Evolutionary conservation across 257 asterid genomes (phyloP), one percentile per base, ranked within the genome.

Genomic region (Cordia subcordata): DNA sequence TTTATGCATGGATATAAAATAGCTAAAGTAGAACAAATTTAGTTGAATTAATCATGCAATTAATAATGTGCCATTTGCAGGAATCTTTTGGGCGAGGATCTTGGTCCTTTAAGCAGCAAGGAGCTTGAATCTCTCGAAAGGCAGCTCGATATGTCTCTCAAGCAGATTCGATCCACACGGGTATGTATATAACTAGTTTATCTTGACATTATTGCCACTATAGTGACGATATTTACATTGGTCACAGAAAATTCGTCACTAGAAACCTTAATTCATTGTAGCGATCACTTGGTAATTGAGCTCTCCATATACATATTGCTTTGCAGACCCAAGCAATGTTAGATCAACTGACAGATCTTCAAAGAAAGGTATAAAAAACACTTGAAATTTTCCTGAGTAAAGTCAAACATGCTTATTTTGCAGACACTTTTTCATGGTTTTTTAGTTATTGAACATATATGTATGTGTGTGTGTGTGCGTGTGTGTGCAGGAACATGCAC

Each of bases 51-150:
- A n/a, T n/a, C n/a, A n/a, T n/a, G n/a, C n/a, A n/a, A 12, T n/a
- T n/a, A n/a, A n/a, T n/a, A n/a, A n/a, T n/a, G n/a, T 19, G 19
- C 8, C 15, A 35, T 39, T 11, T 60, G 21, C 62, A 93, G 99
- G 80, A 89, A 93, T 58, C 97, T 93, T 68, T 87, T 89, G 67
- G 99, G 97, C 51, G 99, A 88, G 75, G 97, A 93, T 71, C 97
- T 93, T 68, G 96, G 94, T 27, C 96, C 97, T 68, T 63, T 88
- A 73, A 93, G 81, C 84, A 83, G 95, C 85, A 86, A 85, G 79
- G 99, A 93, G 53, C 99, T 93, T 50, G 99, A 93, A 76, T 81
- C 95, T 23, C 85, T 93, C 33, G 99, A 93, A 66, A 83, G 88
- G 62, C 97, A 93, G 68, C 97, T 93, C 55, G 99, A 93, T 57